A percentile compares a stretch with the other conserved stretches of the same genome.
Conservation (phyloP, 1,139 yeast species). For the Kazachstania sp. region DNA sequence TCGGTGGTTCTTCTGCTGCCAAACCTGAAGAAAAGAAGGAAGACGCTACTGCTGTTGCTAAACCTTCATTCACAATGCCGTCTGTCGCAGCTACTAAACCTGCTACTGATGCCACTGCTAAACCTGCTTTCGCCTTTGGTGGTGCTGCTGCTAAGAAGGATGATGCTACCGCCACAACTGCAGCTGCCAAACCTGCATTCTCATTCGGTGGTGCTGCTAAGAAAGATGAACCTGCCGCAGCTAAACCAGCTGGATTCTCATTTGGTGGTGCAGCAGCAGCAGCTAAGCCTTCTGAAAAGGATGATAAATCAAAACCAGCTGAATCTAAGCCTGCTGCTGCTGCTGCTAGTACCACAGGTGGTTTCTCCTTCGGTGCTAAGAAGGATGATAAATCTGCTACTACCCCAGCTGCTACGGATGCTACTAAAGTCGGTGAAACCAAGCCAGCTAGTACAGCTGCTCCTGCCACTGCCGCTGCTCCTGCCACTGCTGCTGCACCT, state of each 20-base stretch:
- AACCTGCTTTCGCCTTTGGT: not conserved
- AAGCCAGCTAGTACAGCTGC: too few species aligned
- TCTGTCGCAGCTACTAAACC: not conserved
- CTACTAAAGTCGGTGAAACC: constrained; percentile 6
- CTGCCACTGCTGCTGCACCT: constrained; percentile 8
- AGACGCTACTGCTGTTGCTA: not conserved
- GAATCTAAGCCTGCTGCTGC: not conserved
- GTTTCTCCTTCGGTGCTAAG: constrained; percentile 27
- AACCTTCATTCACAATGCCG: constrained; percentile 6
- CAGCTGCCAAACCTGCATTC: not conserved
- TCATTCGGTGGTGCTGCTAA: constrained; percentile 4
- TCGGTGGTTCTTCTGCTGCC: constrained; percentile 9
- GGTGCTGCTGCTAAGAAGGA: constrained; percentile 8
- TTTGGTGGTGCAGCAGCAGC: constrained; percentile 13
- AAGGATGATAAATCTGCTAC: constrained; percentile 15
- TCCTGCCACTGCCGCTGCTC: constrained; percentile 16
- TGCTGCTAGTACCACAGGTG: constrained; percentile 2
- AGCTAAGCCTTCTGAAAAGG: constrained; percentile 10
- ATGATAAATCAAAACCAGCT: not conserved
- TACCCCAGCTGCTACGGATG: constrained; percentile 10
- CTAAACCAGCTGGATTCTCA: constrained; percentile 16
- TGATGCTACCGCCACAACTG: constrained; percentile 5
- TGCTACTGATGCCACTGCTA: not conserved
- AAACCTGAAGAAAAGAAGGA: not conserved
- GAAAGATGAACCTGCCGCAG: not conserved